Conservation (phyloP, 2,329 filamentous ascomycete species). For the Neonectria sp. region DNA sequence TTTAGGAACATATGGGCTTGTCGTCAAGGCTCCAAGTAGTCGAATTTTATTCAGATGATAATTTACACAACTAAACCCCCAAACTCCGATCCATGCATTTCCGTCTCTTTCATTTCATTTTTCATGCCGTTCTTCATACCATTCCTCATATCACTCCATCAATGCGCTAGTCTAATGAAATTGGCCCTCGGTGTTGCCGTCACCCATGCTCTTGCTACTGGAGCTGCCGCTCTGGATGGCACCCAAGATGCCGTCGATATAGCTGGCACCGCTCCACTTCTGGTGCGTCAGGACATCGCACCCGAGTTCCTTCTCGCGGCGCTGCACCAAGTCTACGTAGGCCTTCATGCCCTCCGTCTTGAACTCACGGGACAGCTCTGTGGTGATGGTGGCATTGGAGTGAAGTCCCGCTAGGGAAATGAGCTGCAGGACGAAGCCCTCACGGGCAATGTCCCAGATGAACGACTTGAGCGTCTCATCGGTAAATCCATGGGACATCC, state of each 20-base stretch:
- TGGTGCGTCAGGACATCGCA: conserved; percentile 97
- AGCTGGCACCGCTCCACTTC: conserved; percentile 80
- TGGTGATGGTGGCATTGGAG: conserved; percentile 74
- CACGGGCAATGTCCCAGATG: conserved; percentile 94
- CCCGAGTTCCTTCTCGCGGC: conserved; percentile 89
- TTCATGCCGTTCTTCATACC: not conserved
- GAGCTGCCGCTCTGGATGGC: conserved; percentile 93
- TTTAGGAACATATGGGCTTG: not conserved
- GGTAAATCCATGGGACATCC: conserved; percentile 95
- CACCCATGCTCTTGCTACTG: conserved; percentile 93
- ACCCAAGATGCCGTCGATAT: conserved; percentile 92
- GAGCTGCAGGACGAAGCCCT: conserved; percentile 83
- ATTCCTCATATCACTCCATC: not conserved
- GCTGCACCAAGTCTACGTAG: conserved; percentile 95
- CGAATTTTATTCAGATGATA: conserved; percentile 26
- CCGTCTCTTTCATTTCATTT: conserved; percentile 22
- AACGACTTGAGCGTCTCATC: conserved; percentile 88
- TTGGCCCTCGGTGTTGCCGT: conserved; percentile 89
- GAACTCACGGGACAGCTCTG: conserved; percentile 86
- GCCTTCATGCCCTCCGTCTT: conserved; percentile 96
- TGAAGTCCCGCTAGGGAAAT: conserved; percentile 78
- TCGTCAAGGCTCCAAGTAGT: conserved; percentile 22
- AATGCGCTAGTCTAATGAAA: conserved; percentile 57
- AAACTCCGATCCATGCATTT: conserved; percentile 49
- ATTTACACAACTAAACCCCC: conserved; percentile 39